A percentile compares a stretch with the other conserved stretches of the same genome.
These are phyloP conservation scores for Penicillium odoratum DNA, from an alignment of 495 filamentous ascomycete species.

Conservation along the genomic window DNA sequence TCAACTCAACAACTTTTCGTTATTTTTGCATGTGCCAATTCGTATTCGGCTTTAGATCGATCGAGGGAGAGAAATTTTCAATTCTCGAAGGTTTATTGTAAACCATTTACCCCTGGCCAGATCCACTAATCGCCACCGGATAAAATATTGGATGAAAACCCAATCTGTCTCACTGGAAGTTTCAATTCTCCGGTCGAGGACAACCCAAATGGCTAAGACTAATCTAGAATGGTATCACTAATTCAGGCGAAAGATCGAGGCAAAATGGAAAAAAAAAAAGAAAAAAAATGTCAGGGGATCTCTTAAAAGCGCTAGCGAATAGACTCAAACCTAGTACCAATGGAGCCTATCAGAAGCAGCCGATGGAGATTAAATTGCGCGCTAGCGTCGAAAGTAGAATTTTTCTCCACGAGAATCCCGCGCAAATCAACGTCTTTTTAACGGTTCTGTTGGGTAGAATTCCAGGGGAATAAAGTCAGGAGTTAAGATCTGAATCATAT, in stretches of 20 bases:
- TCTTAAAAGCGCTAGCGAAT: conserved; percentile 13
- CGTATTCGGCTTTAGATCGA: not conserved
- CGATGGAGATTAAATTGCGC: conserved; percentile 13
- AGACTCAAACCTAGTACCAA: conserved; percentile 18
- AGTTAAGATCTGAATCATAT: not conserved
- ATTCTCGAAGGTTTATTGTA: not conserved
- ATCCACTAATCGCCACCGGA: not conserved
- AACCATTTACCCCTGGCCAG: not conserved
- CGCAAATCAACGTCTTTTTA: conserved; percentile 20
- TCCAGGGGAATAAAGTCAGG: conserved; percentile 4
- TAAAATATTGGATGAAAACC: not conserved
- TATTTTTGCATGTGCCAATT: not conserved
- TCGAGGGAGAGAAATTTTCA: not conserved
- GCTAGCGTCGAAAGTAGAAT: conserved; percentile 10
- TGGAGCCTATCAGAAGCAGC: conserved; percentile 8
- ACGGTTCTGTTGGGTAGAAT: conserved; percentile 22
- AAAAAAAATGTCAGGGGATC: conserved; percentile 16
- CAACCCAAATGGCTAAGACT: not conserved
- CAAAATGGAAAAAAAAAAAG: conserved; percentile 8
- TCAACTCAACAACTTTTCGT: not conserved
- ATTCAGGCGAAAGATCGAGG: not conserved
- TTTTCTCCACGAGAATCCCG: conserved; percentile 13
- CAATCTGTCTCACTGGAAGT: not conserved
- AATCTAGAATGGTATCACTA: not conserved
- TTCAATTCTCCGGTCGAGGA: not conserved